Percentiles rank a stretch among this genome's conserved stretches.
Conservation (phyloP, 768 basidiomycete species). For the Megacollybia marginata region DNA sequence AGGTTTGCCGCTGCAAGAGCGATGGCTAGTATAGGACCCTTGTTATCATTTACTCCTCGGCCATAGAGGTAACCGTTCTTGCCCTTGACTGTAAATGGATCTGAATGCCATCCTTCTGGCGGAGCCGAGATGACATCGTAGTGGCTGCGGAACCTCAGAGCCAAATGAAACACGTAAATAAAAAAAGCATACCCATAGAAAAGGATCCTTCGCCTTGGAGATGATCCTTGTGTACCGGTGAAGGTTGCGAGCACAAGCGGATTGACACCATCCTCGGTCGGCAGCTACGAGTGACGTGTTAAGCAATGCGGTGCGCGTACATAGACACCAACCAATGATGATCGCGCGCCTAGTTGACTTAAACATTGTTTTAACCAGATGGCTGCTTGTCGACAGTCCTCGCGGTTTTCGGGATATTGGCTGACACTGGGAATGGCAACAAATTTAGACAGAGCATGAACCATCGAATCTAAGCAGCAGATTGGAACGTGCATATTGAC, state of each 20-base stretch:
- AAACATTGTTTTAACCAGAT: conserved; percentile 89
- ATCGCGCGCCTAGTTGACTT: conserved; percentile 79
- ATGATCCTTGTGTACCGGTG: conserved; percentile 53
- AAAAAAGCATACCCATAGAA: conserved; percentile 69
- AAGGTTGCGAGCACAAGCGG: conserved; percentile 91
- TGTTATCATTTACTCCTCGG: conserved; percentile 89
- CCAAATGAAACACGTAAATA: neutral
- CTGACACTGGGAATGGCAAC: conserved; percentile 86
- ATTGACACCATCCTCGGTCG: conserved; percentile 69
- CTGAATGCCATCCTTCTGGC: conserved; percentile 65
- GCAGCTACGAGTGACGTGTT: conserved; percentile 40
- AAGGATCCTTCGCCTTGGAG: conserved; percentile 63
- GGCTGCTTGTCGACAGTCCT: conserved; percentile 91
- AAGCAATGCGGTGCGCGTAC: neutral
- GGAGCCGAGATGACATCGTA: conserved; percentile 94
- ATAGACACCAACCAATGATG: conserved; percentile 50
- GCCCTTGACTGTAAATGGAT: conserved; percentile 78
- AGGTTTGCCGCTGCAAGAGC: conserved; percentile 87
- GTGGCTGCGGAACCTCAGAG: conserved; percentile 42
- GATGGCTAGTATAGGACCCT: conserved; percentile 88
- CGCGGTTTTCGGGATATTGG: conserved; percentile 52
- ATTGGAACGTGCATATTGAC: neutral
- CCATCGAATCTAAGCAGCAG: conserved; percentile 50
- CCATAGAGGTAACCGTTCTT: conserved; percentile 89
- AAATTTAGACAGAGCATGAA: conserved; percentile 78